Evolutionary conservation across 2,329 filamentous ascomycete species (phyloP), one percentile per base, ranked within the genome.

Genomic region (Diaporthe sp.): DNA sequence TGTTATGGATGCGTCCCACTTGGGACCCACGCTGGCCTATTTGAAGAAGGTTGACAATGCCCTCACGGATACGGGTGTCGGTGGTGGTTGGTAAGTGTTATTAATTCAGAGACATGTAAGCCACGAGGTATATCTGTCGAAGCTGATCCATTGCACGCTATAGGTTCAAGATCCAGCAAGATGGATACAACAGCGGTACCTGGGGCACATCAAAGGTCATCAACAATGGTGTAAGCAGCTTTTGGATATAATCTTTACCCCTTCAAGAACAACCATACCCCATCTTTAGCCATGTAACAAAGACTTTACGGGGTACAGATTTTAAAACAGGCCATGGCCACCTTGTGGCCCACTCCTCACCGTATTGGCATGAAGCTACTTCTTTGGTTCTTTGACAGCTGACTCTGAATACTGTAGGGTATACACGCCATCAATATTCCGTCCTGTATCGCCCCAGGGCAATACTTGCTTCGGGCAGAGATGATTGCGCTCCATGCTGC

Each of bases 1-100:
- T 76, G 86, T 90, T 32, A 89, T 91, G 81, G 89, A 91, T 74
- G 79, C 86, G 2, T 86, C 84, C 42, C 89, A 92, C 81, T 83
- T 88, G 74, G 88, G 88, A 1, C 88, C 88, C 27, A 86, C 87
- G 5, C 82, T 89, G 78, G 87, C 88, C 0, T 90, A 90, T 77
- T 83, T 90, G 44, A 89, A 89, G 79, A 89, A 89, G 78, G 87
- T 90, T 32, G 81, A 84, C 77, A 82, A 86, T 77, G 88, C 88
- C 1, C 77, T 81, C 2, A 82, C 80, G 2, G 85, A 86, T 74
- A 79, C 80, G 15, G 85, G 86, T 8, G 78, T 85, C 15, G 84
- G 84, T 25, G 77, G 77, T 61, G 85, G 85, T 13, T 86, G 85
- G 85, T 83, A 22, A 19, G 71, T 58, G 1, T 30, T 32, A 13